Conservation (phyloP, 1,139 yeast species). For the Chernovozyma aurita region DNA sequence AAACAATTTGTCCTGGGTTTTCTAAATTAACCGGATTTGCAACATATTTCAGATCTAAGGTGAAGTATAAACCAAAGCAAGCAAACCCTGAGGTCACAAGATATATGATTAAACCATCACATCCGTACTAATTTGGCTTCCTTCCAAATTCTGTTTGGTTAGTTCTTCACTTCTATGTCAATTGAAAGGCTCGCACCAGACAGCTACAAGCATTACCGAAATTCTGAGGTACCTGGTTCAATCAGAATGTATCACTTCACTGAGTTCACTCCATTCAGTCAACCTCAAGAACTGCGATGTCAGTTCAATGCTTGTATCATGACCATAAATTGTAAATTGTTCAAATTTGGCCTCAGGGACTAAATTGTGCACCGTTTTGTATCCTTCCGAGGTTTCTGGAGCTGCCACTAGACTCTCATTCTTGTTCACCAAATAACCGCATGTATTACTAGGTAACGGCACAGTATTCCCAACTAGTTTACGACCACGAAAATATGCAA, state of each 20-base stretch:
- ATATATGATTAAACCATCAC: too few relatives aligned
- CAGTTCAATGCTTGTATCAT: conserved; percentile 29
- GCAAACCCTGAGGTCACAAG: too few relatives aligned
- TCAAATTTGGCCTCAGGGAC: conserved; percentile 30
- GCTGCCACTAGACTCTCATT: conserved; percentile 24
- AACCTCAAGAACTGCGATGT: conserved; percentile 31
- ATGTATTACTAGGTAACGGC: conserved; percentile 16
- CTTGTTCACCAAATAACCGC: conserved; percentile 29
- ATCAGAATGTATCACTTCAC: conserved; percentile 25
- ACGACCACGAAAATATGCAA: conserved; percentile 39
- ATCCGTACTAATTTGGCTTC: too few relatives aligned
- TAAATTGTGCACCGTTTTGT: conserved; percentile 23
- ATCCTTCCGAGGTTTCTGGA: conserved; percentile 15
- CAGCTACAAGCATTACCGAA: too few relatives aligned
- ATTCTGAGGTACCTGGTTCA: too few relatives aligned
- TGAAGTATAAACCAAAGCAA: too few relatives aligned
- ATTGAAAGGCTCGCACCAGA: too few relatives aligned
- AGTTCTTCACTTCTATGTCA: too few relatives aligned
- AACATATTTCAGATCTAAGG: too few relatives aligned
- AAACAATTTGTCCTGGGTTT: too few relatives aligned
- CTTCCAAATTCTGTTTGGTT: too few relatives aligned
- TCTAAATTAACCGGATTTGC: too few relatives aligned
- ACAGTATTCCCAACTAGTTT: conserved; percentile 28
- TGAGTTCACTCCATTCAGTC: conserved; percentile 32
- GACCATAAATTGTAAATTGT: conserved; percentile 32